Conservation (phyloP, 495 filamentous ascomycete species). For the Hypomontagnella monticulosa region DNA sequence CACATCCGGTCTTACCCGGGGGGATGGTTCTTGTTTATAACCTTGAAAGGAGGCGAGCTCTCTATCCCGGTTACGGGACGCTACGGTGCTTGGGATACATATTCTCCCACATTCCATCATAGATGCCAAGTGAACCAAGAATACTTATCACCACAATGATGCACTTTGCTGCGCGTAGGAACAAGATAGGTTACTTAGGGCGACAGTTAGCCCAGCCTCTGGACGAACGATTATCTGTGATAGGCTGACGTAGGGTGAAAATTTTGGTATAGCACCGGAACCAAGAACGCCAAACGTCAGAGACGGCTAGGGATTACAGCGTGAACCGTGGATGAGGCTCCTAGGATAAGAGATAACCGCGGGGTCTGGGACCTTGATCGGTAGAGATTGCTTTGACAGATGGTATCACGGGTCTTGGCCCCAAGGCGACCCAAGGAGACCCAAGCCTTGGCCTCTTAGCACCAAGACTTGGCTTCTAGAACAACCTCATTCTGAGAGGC, state of each 20-base stretch:
- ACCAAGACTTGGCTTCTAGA: conserved; percentile 29
- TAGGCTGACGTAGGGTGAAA: conserved; percentile 11
- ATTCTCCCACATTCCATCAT: conserved; percentile 23
- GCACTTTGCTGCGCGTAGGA: conserved; percentile 16
- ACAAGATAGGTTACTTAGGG: conserved; percentile 24
- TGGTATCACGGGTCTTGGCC: conserved; percentile 24
- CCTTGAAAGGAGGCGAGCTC: not conserved
- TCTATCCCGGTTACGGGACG: conserved; percentile 3
- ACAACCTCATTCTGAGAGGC: conserved; percentile 17
- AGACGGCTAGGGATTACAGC: conserved; percentile 10
- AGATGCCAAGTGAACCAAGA: conserved; percentile 41
- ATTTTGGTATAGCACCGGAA: conserved; percentile 8
- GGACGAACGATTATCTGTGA: not conserved
- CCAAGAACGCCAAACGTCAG: conserved; percentile 38
- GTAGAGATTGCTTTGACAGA: conserved; percentile 1
- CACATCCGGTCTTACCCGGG: conserved; percentile 6
- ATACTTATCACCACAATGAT: conserved; percentile 30
- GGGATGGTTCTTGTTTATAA: conserved; percentile 26
- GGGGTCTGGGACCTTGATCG: conserved; percentile 5
- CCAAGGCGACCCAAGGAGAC: conserved; percentile 21
- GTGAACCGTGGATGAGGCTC: conserved; percentile 35
- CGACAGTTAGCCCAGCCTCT: conserved; percentile 12
- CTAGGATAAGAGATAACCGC: conserved; percentile 17
- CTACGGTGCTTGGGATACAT: conserved; percentile 14
- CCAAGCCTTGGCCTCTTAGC: conserved; percentile 34